Evolutionary conservation across 2,329 filamentous ascomycete species (phyloP).

Genomic region (Didymella sp.): DNA sequence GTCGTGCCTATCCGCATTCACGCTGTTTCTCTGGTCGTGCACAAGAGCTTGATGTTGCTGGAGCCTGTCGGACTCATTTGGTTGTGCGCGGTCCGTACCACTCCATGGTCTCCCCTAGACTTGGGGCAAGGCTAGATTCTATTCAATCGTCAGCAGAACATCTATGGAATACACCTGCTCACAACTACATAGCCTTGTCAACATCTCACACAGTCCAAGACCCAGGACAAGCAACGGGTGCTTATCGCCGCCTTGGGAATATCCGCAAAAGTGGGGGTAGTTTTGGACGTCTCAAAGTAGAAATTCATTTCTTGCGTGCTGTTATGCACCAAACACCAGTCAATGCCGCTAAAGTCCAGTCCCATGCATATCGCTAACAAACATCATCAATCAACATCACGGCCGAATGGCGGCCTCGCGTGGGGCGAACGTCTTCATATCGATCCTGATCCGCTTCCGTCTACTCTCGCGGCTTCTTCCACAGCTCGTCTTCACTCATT

Average conservation of each 20-base stretch:
- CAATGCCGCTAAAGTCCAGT: slow-evolving; percentile 18
- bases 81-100: background rate
- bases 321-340: slow-evolving; percentile 4
- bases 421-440: background rate
- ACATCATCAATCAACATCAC: background rate
- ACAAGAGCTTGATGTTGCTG: background rate
- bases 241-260: background rate
- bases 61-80: background rate
- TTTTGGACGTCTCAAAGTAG: background rate
- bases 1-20: background rate
- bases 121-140: background rate
- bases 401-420: background rate
- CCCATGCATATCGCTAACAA: slow-evolving; percentile 19
- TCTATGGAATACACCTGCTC: background rate
- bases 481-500: slow-evolving; percentile 34
- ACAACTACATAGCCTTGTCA: background rate
- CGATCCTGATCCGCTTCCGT: background rate
- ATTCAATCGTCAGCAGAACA: background rate
- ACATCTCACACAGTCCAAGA: background rate
- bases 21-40: background rate
- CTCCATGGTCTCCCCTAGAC: background rate
- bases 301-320: slow-evolving; percentile 9
- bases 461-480: slow-evolving; percentile 33
- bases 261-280: background rate
- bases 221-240: background rate